Base-by-base conservation (phyloP, 495 filamentous ascomycete genomes). In the Neurospora terricola region DNA sequence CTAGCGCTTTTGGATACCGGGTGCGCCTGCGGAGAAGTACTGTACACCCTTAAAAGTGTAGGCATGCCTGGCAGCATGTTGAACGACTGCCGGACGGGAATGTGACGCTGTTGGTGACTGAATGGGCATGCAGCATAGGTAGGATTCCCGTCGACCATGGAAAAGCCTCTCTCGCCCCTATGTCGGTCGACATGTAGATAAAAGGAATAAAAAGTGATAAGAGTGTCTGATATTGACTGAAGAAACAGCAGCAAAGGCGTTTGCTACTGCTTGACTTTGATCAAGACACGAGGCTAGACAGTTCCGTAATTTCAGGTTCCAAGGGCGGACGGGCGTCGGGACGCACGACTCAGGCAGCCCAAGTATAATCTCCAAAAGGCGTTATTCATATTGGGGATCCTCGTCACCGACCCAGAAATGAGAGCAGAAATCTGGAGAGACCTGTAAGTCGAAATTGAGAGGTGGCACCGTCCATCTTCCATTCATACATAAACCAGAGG, bases 241-340 rank as follows among this genome's bases (percentile, higher is more conserved):
- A 59, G 45, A 5, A 59, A 12, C 45, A 48, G 5, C 4, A 48
- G n/a, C 42, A 45, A 10, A n/a, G 18, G 3, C 12, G 39, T 40
- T 38, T 43, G 16, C 40, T 42, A 18, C 18, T 42, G 40, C 40
- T 42, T 18, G 14, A 21, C 2, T 23, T 48, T 21, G n/a, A 48
- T 40, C 73, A 72, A 39, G 72, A 75, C 27, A 62, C 30, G 38
- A 72, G 73, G 21, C 27, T 68, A 69, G 69, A 42, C 27, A 48
- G 69, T 68, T 69, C 72, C 38, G 73, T 69, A 77, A 76, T 78
- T 48, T 78, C 74, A 73, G 21, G 48, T 39, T 59, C 48, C 23
- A 59, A 16, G 23, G 48, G 7, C 23, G 12, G 48, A 59, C 16
- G 48, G 45, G 23, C 48, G 21, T 59, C 10, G 48, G 48, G 11